Evolutionary conservation across 768 basidiomycete species (phyloP).

Genomic region (Neoboletus subvelutipes): DNA sequence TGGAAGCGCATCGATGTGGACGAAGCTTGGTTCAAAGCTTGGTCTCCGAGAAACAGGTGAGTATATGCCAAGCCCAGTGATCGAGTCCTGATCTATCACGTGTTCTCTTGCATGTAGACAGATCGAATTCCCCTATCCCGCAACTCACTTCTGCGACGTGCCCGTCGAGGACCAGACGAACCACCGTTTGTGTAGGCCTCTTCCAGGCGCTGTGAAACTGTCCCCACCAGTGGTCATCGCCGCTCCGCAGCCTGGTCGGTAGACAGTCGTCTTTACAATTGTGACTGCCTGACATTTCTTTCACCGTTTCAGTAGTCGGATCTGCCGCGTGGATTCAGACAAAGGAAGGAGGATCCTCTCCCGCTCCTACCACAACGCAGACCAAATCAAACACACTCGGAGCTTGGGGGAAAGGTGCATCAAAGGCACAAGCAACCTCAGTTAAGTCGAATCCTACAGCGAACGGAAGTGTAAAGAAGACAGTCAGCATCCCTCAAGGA

Average conservation of each 20-base stretch:
- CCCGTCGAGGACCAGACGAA: conserved; percentile 41
- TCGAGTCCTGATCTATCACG: conserved; percentile 1
- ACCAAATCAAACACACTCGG: conserved; percentile 1
- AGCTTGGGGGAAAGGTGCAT: conserved; percentile 21
- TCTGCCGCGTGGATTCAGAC: conserved; percentile 25
- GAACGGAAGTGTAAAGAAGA: conserved; percentile 24
- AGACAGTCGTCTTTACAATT: not conserved
- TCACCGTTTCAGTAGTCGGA: conserved; percentile 26
- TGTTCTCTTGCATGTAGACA: conserved; percentile 16
- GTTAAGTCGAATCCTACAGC: conserved; percentile 16
- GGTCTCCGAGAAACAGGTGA: conserved; percentile 28
- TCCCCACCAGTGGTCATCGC: conserved; percentile 23
- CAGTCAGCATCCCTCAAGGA: conserved; percentile 4
- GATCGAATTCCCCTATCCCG: conserved; percentile 42
- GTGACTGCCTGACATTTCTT: conserved; percentile 6
- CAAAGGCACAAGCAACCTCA: conserved; percentile 7
- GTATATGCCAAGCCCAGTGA: not conserved
- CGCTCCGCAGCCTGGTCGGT: conserved; percentile 35
- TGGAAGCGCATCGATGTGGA: conserved; percentile 48
- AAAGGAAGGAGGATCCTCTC: conserved; percentile 9
- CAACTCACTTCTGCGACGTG: conserved; percentile 36
- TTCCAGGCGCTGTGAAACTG: conserved; percentile 35
- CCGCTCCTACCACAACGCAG: not conserved
- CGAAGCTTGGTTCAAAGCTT: conserved; percentile 42
- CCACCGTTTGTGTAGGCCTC: conserved; percentile 41